Evolutionary conservation across 768 basidiomycete species (phyloP).

Genomic region (Exsudoporus frostii): DNA sequence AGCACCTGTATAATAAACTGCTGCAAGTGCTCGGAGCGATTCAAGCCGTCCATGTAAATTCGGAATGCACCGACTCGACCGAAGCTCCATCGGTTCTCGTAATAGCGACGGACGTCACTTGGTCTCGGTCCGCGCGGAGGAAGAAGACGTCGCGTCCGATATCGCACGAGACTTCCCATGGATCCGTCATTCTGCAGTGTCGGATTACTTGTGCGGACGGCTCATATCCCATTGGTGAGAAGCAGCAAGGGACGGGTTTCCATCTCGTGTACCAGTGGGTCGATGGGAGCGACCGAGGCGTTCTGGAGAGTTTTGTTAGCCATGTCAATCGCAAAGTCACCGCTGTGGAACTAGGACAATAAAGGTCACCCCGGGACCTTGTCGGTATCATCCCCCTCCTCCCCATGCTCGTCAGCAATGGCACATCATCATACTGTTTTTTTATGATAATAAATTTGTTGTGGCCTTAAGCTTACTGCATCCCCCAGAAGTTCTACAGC

Average conservation of each 20-base stretch:
- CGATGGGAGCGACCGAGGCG: slow-evolving; percentile 48
- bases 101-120: slow-evolving; percentile 44
- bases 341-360: background rate
- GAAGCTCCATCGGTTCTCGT: slow-evolving; percentile 24
- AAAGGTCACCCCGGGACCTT: background rate
- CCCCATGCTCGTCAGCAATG: background rate
- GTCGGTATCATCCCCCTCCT: too few species aligned
- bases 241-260: slow-evolving; percentile 1
- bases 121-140: slow-evolving; percentile 67
- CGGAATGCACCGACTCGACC: background rate
- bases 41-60: slow-evolving; percentile 22
- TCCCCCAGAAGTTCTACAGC: too few species aligned
- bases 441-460: too few species aligned
- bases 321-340: slow-evolving; percentile 56
- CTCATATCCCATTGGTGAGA: slow-evolving; percentile 11
- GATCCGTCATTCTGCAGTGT: slow-evolving; percentile 17
- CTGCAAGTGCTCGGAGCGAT: slow-evolving; percentile 34
- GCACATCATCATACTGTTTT: too few species aligned
- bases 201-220: slow-evolving; percentile 24
- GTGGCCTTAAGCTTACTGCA: too few species aligned
- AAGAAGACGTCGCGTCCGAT: slow-evolving; percentile 30
- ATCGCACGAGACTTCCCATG: background rate
- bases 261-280: slow-evolving; percentile 56
- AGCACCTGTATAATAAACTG: slow-evolving; percentile 21
- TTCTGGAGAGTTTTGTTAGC: slow-evolving; percentile 67